A percentile compares a stretch with the other conserved stretches of the same genome.
Conservation (phyloP, 495 filamentous ascomycete genomes). For the Annulohypoxylon moriforme region DNA sequence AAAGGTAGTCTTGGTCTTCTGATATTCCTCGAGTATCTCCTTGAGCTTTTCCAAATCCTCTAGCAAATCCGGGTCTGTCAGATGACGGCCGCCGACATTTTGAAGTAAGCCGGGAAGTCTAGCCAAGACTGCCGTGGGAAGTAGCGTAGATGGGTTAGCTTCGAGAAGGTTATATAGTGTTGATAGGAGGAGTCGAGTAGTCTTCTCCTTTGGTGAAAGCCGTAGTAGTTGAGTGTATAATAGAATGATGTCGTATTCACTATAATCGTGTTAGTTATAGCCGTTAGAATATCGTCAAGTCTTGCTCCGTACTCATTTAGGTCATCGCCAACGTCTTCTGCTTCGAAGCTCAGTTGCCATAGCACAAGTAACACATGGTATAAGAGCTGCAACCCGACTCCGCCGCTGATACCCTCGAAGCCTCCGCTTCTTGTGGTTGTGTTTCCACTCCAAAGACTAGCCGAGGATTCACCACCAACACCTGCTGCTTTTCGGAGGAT, state of each 20-base stretch:
- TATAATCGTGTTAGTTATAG: slow-evolving; percentile 48
- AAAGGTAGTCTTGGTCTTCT: slow-evolving; percentile 95
- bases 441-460: slow-evolving; percentile 72
- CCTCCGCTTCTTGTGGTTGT: slow-evolving; percentile 63
- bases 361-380: slow-evolving; percentile 93
- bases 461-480: slow-evolving; percentile 70
- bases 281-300: slow-evolving; percentile 13
- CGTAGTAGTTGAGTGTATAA: slow-evolving; percentile 91
- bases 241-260: slow-evolving; percentile 90
- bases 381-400: slow-evolving; percentile 90
- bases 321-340: slow-evolving; percentile 81
- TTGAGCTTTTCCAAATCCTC: slow-evolving; percentile 83
- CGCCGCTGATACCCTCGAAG: slow-evolving; percentile 75
- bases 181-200: slow-evolving; percentile 88
- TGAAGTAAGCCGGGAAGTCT: slow-evolving; percentile 83
- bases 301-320: slow-evolving; percentile 75
- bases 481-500: slow-evolving; percentile 85
- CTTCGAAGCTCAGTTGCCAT: slow-evolving; percentile 97
- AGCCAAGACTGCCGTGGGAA: slow-evolving; percentile 83
- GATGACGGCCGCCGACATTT: slow-evolving; percentile 83
- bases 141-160: slow-evolving; percentile 79
- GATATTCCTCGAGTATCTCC: slow-evolving; percentile 89
- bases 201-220: slow-evolving; percentile 97
- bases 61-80: slow-evolving; percentile 87
- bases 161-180: slow-evolving; percentile 87